phyloP scores from a whole-genome alignment of 495 filamentous ascomycete genomes.

The Aspergillus carlsbadensis region DNA sequence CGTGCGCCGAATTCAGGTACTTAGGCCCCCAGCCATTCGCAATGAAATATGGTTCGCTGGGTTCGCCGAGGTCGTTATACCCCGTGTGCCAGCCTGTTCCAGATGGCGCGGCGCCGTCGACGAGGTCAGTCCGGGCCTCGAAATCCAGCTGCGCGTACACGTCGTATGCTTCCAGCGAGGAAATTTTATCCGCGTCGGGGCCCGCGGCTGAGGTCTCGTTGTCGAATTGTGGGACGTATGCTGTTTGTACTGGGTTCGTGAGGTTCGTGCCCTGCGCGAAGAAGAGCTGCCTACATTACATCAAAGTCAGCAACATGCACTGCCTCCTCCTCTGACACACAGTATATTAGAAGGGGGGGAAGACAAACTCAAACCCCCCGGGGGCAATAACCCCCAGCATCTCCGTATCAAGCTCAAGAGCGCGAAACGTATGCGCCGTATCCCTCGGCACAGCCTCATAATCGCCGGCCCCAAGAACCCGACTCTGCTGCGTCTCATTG shows the following conservation, averaged over 20 bases:
- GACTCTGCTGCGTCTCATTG: conserved; percentile 29
- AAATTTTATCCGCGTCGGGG: conserved; percentile 17
- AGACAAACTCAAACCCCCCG: conserved; percentile 46
- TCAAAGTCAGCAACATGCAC: no score
- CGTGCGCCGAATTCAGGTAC: conserved; percentile 32
- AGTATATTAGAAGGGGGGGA: no score
- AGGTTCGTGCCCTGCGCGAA: conserved; percentile 33
- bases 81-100: conserved; percentile 30
- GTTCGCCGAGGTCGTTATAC: conserved; percentile 24
- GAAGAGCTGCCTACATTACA: conserved; percentile 43
- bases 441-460: conserved; percentile 40
- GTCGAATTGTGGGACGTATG: conserved; percentile 24
- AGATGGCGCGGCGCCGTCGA: conserved; percentile 26
- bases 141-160: conserved; percentile 42
- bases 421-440: conserved; percentile 47
- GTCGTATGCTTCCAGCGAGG: conserved; percentile 32
- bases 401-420: conserved; percentile 45
- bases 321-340: no score
- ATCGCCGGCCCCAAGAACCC: conserved; percentile 38
- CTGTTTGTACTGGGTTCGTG: conserved; percentile 26
- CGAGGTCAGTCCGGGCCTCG: conserved; percentile 31
- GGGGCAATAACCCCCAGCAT: conserved; percentile 43
- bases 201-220: conserved; percentile 16
- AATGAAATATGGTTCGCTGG: conserved; percentile 36
- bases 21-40: conserved; percentile 44